These are phyloP conservation scores for Fusarium anguioides DNA, from an alignment of 2,329 filamentous ascomycete species.

Conservation along the genomic window DNA sequence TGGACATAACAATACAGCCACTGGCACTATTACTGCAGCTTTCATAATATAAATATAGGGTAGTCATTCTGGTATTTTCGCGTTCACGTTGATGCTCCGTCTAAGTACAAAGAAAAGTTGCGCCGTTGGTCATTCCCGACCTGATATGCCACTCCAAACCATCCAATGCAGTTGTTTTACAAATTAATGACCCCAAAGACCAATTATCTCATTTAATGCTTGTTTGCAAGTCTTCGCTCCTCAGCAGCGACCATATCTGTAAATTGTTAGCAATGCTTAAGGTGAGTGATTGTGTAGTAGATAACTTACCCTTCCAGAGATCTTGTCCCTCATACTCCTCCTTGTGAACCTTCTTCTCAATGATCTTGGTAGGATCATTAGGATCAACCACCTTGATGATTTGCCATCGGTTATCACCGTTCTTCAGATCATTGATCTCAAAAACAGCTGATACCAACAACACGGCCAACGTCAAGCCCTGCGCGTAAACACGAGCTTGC, in stretches of 20 bases:
- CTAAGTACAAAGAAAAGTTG: neutral
- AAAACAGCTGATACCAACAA: constrained; percentile 84
- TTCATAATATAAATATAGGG: accelerated
- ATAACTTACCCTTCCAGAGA: constrained; percentile 82
- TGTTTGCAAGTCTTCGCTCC: constrained; percentile 68
- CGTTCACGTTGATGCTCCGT: neutral
- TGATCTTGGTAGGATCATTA: constrained; percentile 84
- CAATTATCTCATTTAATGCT: constrained; percentile 23
- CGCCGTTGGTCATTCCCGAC: neutral
- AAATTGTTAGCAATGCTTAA: constrained; percentile 8
- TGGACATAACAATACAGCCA: too few relatives aligned
- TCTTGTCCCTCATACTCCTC: constrained; percentile 90
- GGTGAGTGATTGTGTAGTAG: neutral
- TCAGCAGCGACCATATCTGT: constrained; percentile 85
- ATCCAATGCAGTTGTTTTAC: constrained; percentile 12
- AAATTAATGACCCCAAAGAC: neutral
- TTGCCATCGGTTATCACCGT: constrained; percentile 83
- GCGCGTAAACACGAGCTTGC: constrained; percentile 93
- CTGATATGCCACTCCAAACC: constrained; percentile 1
- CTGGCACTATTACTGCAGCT: too few relatives aligned
- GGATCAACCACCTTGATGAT: constrained; percentile 83
- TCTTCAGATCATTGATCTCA: constrained; percentile 80
- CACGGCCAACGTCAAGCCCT: constrained; percentile 86
- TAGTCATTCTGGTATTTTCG: neutral
- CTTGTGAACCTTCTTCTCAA: constrained; percentile 89